Evolutionary conservation across 129 eudicot species (phyloP), one percentile per base, ranked within the genome.

Genomic region (Flaveria brownii): DNA sequence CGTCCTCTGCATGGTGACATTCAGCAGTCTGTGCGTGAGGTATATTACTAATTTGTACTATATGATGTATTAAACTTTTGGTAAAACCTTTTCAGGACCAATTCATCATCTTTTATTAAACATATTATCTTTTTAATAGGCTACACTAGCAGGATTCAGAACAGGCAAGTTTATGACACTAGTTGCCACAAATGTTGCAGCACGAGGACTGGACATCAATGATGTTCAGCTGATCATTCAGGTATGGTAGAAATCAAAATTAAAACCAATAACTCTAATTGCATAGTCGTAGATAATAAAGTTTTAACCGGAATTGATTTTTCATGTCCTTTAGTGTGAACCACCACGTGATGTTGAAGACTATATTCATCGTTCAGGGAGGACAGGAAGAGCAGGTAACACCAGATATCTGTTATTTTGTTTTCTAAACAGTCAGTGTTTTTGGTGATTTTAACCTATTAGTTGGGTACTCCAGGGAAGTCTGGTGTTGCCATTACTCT

Each of bases 331-430:
- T 66, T 30, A 91, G 99, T 94, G 97, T 85, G 97, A 91, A 75
- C 99, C 99, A 16, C 96, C 97, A 6, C 92, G 97, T 67, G 99
- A 91, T 76, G 99, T 91, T 5, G 99, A 94, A 78, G 99, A 93
- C 50, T 94, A 94, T 54, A 94, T 94, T 77, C 99, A 94, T 72
- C 84, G 97, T 54, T 94, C 97, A 66, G 99, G 99, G 14, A 84
- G 99, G 76, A 91, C 97, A 45, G 99, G 99, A 39, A 87, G 97
- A 80, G 99, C 99, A 70, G 98, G 98, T 90, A 62, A 43, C 64
- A 20, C 3, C 25, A 16, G 39, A 16, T 2, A 12, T 18, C 14
- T 46, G 52, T 1, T 50, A 26, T 17, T n/a, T n/a, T n/a, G n/a
- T n/a, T n/a, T n/a, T n/a, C n/a, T n/a, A n/a, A n/a, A n/a, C n/a